Conservation (phyloP, 371 early-diverging fungal species). For the Mucor mucedo region DNA sequence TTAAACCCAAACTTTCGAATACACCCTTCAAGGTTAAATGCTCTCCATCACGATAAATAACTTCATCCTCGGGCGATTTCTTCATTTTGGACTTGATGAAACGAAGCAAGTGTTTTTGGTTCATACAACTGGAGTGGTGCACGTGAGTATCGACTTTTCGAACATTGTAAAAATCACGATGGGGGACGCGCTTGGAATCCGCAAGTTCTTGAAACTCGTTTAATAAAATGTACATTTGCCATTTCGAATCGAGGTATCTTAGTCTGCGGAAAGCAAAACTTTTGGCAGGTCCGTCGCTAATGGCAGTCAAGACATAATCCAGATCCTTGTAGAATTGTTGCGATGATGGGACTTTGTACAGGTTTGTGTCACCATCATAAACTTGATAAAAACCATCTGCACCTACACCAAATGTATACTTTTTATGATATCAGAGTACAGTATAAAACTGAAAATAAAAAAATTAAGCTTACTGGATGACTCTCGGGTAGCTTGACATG, state of each 20-base stretch:
- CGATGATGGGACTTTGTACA: conserved; percentile 70
- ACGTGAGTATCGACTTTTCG: conserved; percentile 99
- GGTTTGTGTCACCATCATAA: conserved; percentile 21
- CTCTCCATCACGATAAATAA: conserved; percentile 79
- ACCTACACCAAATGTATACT: conserved; percentile 24
- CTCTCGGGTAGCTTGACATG: conserved; percentile 68
- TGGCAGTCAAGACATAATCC: conserved; percentile 82
- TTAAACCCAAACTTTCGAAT: conserved; percentile 93
- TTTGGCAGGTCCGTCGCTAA: conserved; percentile 94
- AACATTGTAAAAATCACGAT: conserved; percentile 98
- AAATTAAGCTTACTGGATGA: conserved; percentile 45
- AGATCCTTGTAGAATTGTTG: conserved; percentile 91
- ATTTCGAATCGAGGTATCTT: conserved; percentile 93
- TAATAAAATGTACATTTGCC: conserved; percentile 90
- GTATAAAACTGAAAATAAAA: not conserved
- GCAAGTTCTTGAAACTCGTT: conserved; percentile 96
- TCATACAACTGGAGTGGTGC: conserved; percentile 97
- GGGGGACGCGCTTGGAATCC: conserved; percentile 93
- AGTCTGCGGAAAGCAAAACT: conserved; percentile 93
- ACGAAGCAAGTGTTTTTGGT: conserved; percentile 97
- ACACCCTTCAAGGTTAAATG: conserved; percentile 78
- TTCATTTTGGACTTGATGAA: conserved; percentile 97
- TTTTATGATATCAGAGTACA: not conserved
- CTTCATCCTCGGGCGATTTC: conserved; percentile 77
- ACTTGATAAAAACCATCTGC: conserved; percentile 14